Percentiles rank a stretch among this genome's conserved stretches.
phyloP scores from a whole-genome alignment of 176 grass and related monocot genomes.

The Lolium perenne region DNA sequence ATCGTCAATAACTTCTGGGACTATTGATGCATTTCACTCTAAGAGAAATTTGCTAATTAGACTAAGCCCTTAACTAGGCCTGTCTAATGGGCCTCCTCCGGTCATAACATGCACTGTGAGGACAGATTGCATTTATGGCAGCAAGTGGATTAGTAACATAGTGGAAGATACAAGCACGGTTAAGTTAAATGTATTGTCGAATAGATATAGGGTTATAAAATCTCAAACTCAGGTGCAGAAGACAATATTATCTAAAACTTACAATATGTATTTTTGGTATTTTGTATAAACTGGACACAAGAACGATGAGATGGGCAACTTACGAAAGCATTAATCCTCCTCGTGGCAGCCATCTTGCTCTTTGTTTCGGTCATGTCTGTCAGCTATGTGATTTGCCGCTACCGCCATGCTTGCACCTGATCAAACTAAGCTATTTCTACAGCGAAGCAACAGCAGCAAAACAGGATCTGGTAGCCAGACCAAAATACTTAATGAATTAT shows the following conservation, averaged over 20 bases:
- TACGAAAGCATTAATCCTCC: conserved; percentile 57
- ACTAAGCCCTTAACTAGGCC: too few species aligned
- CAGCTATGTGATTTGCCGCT: background rate
- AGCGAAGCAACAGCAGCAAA: background rate
- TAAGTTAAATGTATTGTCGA: background rate
- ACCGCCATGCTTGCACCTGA: conserved; percentile 9
- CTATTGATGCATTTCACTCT: too few species aligned
- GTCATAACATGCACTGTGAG: background rate
- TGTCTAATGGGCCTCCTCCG: too few species aligned
- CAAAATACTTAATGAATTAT: background rate
- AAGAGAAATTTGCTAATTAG: too few species aligned
- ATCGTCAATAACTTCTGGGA: too few species aligned
- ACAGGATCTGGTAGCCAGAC: background rate
- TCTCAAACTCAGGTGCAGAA: background rate
- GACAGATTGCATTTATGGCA: background rate
- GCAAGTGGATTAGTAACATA: background rate
- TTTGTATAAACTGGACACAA: background rate
- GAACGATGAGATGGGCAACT: conserved; percentile 35
- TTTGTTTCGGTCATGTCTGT: background rate
- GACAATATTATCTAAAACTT: conserved; percentile 9
- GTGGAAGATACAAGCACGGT: conserved; percentile 1
- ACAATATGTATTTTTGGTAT: conserved; percentile 1
- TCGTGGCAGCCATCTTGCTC: conserved; percentile 4
- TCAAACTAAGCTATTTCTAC: background rate
- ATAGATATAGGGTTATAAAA: conserved; percentile 1